Percentiles rank a stretch among this genome's conserved stretches.
phyloP scores from a whole-genome alignment of 2,329 filamentous ascomycete species.

The Cladosporium velox region DNA sequence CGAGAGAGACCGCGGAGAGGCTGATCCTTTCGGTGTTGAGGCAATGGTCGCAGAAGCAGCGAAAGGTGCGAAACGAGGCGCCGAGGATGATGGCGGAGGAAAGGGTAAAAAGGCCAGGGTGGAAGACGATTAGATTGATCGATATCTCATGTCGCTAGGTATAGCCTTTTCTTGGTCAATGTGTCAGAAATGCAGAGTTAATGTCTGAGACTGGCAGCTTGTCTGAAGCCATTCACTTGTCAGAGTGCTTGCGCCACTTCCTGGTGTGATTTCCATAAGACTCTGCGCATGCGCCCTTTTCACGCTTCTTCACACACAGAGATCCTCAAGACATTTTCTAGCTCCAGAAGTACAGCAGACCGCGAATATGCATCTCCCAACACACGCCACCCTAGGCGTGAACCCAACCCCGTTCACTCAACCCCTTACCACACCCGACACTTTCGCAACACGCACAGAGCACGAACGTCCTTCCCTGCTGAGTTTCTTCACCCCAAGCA shows the following conservation, averaged over 20 bases:
- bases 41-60: constrained; percentile 83
- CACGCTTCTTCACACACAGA: not conserved
- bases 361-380: no score
- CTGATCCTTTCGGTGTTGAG: constrained; percentile 90
- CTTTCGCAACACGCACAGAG: no score
- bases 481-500: not conserved
- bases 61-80: constrained; percentile 69
- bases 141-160: constrained; percentile 2
- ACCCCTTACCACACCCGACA: no score
- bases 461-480: no score
- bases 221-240: not conserved
- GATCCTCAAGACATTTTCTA: no score
- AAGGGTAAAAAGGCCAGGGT: constrained; percentile 72
- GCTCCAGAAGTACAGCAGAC: no score
- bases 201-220: not conserved
- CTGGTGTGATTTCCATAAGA: not conserved
- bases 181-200: not conserved
- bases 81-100: constrained; percentile 64
- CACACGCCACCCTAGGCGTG: no score
- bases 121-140: constrained; percentile 62
- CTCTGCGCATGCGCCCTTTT: not conserved
- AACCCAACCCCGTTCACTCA: no score
- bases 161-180: not conserved
- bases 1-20: constrained; percentile 72
- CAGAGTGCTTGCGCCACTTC: not conserved